Conservation (phyloP, 768 basidiomycete species). For the Sarcodon sp. region DNA sequence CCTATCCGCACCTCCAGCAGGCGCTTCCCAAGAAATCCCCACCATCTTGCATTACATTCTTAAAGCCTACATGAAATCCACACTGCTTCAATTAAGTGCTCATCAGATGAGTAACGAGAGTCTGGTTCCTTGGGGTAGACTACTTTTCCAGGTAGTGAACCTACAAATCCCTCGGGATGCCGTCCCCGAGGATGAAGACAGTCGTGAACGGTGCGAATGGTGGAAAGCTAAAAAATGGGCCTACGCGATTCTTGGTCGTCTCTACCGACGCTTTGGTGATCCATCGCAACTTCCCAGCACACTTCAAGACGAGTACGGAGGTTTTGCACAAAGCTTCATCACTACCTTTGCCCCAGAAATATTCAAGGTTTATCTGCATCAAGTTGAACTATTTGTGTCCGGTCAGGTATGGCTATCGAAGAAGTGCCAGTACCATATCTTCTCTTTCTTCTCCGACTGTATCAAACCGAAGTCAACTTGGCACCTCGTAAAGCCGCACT, state of each 20-base stretch:
- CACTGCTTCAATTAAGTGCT: slow-evolving; percentile 54
- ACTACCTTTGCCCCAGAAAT: slow-evolving; percentile 78
- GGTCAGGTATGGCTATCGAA: slow-evolving; percentile 69
- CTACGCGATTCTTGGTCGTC: slow-evolving; percentile 60
- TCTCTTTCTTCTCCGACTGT: slow-evolving; percentile 81
- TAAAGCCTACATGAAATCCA: slow-evolving; percentile 77
- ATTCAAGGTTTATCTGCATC: slow-evolving; percentile 61
- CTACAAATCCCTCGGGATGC: slow-evolving; percentile 50
- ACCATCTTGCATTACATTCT: slow-evolving; percentile 77
- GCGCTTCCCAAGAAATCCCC: slow-evolving; percentile 59
- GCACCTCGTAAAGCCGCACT: slow-evolving; percentile 77
- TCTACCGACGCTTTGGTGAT: slow-evolving; percentile 83
- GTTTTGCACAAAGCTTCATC: slow-evolving; percentile 71
- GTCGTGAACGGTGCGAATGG: slow-evolving; percentile 73
- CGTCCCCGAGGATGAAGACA: slow-evolving; percentile 62
- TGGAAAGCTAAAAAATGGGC: slow-evolving; percentile 95
- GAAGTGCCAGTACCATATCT: slow-evolving; percentile 75
- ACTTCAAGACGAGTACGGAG: slow-evolving; percentile 53
- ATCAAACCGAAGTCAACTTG: slow-evolving; percentile 92
- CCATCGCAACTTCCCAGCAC: slow-evolving; percentile 74
- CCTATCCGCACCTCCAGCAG: slow-evolving; percentile 45
- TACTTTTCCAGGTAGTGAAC: slow-evolving; percentile 73
- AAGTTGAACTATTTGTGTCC: slow-evolving; percentile 62
- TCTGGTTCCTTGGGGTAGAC: slow-evolving; percentile 78
- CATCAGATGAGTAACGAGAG: slow-evolving; percentile 69